Evolutionary conservation across 768 basidiomycete species (phyloP), one percentile per base, ranked within the genome.

Genomic region (Cytidiella melzeri): DNA sequence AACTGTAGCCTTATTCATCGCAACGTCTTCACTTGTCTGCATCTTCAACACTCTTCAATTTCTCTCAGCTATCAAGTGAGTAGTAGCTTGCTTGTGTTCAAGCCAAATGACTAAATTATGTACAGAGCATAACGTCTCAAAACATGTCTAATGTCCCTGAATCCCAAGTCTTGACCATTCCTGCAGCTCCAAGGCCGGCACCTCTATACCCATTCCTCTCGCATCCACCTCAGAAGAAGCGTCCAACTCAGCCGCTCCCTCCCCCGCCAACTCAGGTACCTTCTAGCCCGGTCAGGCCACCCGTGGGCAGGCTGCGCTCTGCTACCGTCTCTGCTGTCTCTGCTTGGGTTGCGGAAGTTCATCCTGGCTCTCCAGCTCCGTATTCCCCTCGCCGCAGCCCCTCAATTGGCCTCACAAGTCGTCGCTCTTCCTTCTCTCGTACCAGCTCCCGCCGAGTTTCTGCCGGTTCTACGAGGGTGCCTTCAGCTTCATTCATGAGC

Each of bases 291-390:
- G 41, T 28, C 19, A 44, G 43, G 9, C 53, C 59, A 9, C 53
- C 51, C 20, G 41, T 47, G 3, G 55, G 51, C 15, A 49, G 65
- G 11, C 64, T 62, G 43, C 69, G 70, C 54, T 73, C 77, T 19
- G 72, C 67, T 45, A 73, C 77, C 1, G 71, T 71, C 55, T 67
- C 74, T 2, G 59, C 71, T 34, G 84, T 87, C 41, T 59, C 74
- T 13, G 55, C 76, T 34, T 89, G 86, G 86, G 82, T 78, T 4
- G 67, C 77, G 18, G 71, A 68, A 54, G 82, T 88, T 47, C 79
- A 83, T 49, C 86, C 85, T 4, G 85, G 84, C 5, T 81, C 84
- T 13, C 84, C 85, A 3, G 70, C 65, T 0, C 68, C 72, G 57
- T 68, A 19, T 67, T 71, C 56, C 20, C 64, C 62, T 5, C 57